Conservation (phyloP, 495 filamentous ascomycete genomes). For the Aspergillus cavernicola region DNA sequence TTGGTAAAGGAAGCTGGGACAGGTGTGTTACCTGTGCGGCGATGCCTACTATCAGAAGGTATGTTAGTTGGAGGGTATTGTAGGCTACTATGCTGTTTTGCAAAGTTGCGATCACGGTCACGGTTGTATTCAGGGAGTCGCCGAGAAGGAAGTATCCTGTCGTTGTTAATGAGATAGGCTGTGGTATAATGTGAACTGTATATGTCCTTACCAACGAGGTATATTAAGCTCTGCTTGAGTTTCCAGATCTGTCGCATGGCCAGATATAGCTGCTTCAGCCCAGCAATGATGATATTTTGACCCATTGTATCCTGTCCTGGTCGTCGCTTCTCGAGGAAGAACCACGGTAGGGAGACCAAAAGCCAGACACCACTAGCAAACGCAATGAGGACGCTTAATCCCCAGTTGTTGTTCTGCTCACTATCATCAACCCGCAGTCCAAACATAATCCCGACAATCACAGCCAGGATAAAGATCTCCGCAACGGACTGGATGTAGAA, state of each 20-base stretch:
- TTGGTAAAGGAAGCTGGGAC: background rate
- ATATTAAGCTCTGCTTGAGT: slow-evolving; percentile 60
- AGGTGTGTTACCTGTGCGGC: slow-evolving; percentile 44
- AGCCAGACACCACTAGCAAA: slow-evolving; percentile 63
- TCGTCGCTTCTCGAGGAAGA: slow-evolving; percentile 58
- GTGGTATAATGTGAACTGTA: background rate
- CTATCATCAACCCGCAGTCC: slow-evolving; percentile 55
- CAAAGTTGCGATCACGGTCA: slow-evolving; percentile 61
- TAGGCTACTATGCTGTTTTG: slow-evolving; percentile 61
- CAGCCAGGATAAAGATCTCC: slow-evolving; percentile 57
- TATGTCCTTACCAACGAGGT: slow-evolving; percentile 48
- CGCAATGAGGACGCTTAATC: slow-evolving; percentile 59
- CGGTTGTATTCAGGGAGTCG: slow-evolving; percentile 62
- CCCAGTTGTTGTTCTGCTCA: slow-evolving; percentile 60
- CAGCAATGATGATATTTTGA: slow-evolving; percentile 49
- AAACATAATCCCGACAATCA: slow-evolving; percentile 63
- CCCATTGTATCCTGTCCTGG: slow-evolving; percentile 52
- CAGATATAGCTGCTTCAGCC: slow-evolving; percentile 55
- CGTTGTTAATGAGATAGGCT: background rate
- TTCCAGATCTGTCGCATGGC: slow-evolving; percentile 57
- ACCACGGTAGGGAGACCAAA: slow-evolving; percentile 58
- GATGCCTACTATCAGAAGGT: slow-evolving; percentile 61
- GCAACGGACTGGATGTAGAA: slow-evolving; percentile 60
- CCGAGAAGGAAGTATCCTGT: slow-evolving; percentile 61
- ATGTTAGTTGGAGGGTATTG: slow-evolving; percentile 57